phyloP scores from a whole-genome alignment of 768 basidiomycete species.

The Termitomyces sp. region DNA sequence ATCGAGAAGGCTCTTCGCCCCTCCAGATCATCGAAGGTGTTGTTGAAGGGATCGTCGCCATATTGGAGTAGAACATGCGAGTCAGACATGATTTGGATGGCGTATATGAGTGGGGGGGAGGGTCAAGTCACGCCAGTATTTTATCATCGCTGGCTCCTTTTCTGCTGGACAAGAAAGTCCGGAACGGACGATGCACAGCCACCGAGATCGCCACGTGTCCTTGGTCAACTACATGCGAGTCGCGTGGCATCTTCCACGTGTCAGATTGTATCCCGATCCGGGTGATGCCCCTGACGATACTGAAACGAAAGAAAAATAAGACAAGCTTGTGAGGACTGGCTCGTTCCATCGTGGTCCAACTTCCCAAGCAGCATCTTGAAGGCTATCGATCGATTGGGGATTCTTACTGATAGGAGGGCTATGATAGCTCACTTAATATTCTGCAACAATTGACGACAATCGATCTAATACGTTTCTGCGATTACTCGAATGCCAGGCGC shows the following conservation, averaged over 20 bases:
- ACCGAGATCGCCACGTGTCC: conserved; percentile 29
- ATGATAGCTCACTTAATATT: conserved; percentile 2
- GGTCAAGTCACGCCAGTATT: conserved; percentile 18
- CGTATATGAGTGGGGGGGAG: conserved; percentile 10
- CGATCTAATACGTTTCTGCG: neutral
- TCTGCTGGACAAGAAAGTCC: conserved; percentile 26
- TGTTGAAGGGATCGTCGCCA: conserved; percentile 59
- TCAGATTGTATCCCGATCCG: conserved; percentile 16
- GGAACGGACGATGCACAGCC: conserved; percentile 35
- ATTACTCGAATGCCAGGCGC: neutral
- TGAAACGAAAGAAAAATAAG: conserved; percentile 11
- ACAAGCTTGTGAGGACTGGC: conserved; percentile 1
- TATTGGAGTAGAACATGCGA: conserved; percentile 58
- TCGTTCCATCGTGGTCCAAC: conserved; percentile 7
- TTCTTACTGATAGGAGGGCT: conserved; percentile 14
- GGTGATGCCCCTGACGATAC: conserved; percentile 10
- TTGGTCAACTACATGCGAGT: conserved; percentile 12
- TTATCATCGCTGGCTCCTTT: conserved; percentile 9
- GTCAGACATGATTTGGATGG: conserved; percentile 14
- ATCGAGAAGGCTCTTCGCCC: conserved; percentile 63
- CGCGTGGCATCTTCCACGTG: conserved; percentile 36
- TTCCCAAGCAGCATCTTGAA: conserved; percentile 1
- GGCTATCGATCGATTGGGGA: conserved; percentile 7
- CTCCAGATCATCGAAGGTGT: conserved; percentile 62
- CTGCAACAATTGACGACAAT: neutral